phyloP scores from a whole-genome alignment of 192 early-diverging fungal species.

The Tieghemiomyces parasiticus region DNA sequence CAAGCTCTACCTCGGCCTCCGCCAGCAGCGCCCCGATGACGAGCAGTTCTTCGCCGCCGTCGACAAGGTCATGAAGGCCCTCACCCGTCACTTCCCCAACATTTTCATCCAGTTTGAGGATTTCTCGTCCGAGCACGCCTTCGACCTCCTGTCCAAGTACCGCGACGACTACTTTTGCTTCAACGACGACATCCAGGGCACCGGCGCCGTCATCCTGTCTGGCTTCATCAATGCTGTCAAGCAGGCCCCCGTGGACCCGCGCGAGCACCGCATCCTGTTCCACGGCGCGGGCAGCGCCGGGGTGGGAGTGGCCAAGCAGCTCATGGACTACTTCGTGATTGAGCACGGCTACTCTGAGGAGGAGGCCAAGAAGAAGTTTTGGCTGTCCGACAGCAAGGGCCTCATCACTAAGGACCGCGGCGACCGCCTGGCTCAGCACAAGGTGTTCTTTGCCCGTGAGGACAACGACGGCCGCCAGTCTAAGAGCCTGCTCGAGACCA shows the following conservation, averaged over 20 bases:
- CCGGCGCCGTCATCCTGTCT: slow-evolving; percentile 84
- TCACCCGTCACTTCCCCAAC: slow-evolving; percentile 55
- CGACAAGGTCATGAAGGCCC: slow-evolving; percentile 61
- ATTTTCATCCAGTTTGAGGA: slow-evolving; percentile 94
- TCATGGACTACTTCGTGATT: slow-evolving; percentile 63
- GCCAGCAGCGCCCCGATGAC: slow-evolving; percentile 45
- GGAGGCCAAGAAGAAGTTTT: slow-evolving; percentile 54
- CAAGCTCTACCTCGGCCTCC: slow-evolving; percentile 77
- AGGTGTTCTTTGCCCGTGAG: slow-evolving; percentile 70
- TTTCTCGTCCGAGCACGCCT: slow-evolving; percentile 86
- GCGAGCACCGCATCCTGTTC: slow-evolving; percentile 79
- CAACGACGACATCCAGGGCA: slow-evolving; percentile 93
- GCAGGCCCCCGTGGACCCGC: slow-evolving; percentile 42
- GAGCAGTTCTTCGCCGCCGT: slow-evolving; percentile 65
- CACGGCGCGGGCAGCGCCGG: slow-evolving; percentile 90
- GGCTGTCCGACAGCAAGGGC: slow-evolving; percentile 86
- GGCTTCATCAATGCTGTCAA: slow-evolving; percentile 82
- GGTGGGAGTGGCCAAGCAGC: slow-evolving; percentile 86
- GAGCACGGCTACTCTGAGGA: slow-evolving; percentile 60
- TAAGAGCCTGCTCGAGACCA: slow-evolving; percentile 49
- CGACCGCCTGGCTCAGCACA: slow-evolving; percentile 68
- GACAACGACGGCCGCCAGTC: slow-evolving; percentile 75
- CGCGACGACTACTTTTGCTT: slow-evolving; percentile 66
- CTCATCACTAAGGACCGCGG: slow-evolving; percentile 78
- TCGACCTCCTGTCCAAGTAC: slow-evolving; percentile 68